Evolutionary conservation across 2,329 filamentous ascomycete genomes (phyloP).

Genomic region (Fusarium albidum): DNA sequence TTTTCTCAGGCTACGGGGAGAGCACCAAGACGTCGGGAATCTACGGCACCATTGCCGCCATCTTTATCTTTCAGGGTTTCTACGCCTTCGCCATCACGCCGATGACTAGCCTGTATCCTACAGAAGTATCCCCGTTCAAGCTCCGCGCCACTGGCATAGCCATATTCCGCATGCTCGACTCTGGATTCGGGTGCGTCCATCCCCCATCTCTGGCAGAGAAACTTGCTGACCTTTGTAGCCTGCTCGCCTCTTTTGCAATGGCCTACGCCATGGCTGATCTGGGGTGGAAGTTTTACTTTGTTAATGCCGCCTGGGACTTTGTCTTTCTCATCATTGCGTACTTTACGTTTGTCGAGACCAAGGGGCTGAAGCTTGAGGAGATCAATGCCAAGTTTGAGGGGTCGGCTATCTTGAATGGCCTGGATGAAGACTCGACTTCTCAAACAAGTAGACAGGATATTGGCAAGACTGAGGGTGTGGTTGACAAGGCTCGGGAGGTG

Average conservation of each 20-base stretch:
- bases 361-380: conserved; percentile 41
- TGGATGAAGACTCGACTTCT: background rate
- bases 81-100: conserved; percentile 47
- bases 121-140: conserved; percentile 44
- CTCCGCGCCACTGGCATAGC: conserved; percentile 44
- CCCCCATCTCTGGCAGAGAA: background rate
- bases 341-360: conserved; percentile 42
- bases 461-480: background rate
- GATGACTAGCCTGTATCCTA: conserved; percentile 45
- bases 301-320: conserved; percentile 42
- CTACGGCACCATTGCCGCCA: conserved; percentile 48
- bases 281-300: conserved; percentile 44
- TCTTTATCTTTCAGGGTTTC: conserved; percentile 46
- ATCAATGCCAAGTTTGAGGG: conserved; percentile 40
- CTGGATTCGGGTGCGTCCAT: conserved; percentile 40
- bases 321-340: conserved; percentile 38
- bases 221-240: conserved; percentile 16
- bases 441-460: background rate
- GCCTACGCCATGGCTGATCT: conserved; percentile 41
- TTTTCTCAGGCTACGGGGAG: conserved; percentile 40
- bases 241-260: conserved; percentile 40
- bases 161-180: conserved; percentile 41
- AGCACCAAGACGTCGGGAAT: conserved; percentile 48
- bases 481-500: background rate
- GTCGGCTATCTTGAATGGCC: background rate